Conservation (phyloP, 192 early-diverging fungal genomes). For the Gaertneriomyces semiglobifer region DNA sequence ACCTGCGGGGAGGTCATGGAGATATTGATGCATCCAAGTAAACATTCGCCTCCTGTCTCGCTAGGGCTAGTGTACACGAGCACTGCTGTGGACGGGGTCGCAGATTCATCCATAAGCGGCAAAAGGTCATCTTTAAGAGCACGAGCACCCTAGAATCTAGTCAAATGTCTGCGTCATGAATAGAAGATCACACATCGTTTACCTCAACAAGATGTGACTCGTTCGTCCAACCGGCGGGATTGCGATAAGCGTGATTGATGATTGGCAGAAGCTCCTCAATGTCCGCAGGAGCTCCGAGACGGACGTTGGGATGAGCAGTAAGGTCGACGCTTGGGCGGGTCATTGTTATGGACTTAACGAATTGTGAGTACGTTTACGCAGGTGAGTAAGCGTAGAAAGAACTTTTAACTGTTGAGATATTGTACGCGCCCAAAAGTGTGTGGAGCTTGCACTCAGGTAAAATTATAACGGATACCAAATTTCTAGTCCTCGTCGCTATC, state of each 20-base stretch:
- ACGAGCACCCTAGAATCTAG: not conserved
- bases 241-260: slow-evolving; percentile 10
- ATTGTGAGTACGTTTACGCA: too few species aligned
- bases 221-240: slow-evolving; percentile 2
- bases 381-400: too few species aligned
- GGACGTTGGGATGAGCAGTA: not conserved
- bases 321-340: not conserved
- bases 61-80: slow-evolving; percentile 1
- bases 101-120: not conserved
- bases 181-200: not conserved
- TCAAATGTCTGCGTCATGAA: too few species aligned
- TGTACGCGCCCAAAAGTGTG: too few species aligned
- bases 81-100: not conserved
- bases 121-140: not conserved
- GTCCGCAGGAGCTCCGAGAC: not conserved
- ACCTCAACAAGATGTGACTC: slow-evolving; percentile 7
- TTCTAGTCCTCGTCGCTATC: too few species aligned
- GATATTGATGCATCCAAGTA: slow-evolving; percentile 1
- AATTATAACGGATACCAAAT: too few species aligned
- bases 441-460: too few species aligned
- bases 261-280: not conserved
- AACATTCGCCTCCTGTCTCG: too few species aligned
- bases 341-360: too few species aligned
- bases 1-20: not conserved
- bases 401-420: too few species aligned